Percentiles rank a stretch among this genome's conserved stretches.
These are phyloP conservation scores for Amanita muscaria DNA, from an alignment of 768 basidiomycete species.

Conservation along the genomic window DNA sequence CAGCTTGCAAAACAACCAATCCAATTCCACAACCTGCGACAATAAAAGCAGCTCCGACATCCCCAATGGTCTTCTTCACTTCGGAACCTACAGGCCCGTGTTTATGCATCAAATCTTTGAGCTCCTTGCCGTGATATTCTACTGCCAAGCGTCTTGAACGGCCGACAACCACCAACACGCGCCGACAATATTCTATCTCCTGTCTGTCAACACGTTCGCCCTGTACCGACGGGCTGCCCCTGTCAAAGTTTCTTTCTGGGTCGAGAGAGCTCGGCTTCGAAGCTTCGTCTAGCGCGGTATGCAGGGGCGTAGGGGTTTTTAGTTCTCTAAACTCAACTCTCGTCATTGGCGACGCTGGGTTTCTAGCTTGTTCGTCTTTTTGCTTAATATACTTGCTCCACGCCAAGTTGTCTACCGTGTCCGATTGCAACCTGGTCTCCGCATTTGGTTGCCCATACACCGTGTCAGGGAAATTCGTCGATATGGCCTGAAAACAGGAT, in stretches of 20 bases:
- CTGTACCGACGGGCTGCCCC: slow-evolving; percentile 7
- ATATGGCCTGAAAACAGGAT: neutral
- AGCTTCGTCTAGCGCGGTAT: slow-evolving; percentile 44
- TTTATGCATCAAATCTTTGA: slow-evolving; percentile 53
- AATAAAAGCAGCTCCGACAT: slow-evolving; percentile 73
- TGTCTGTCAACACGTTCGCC: neutral
- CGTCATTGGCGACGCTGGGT: slow-evolving; percentile 27
- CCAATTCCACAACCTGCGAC: slow-evolving; percentile 49
- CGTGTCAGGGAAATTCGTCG: slow-evolving; percentile 49
- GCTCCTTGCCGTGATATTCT: slow-evolving; percentile 64
- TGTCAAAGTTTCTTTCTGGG: neutral
- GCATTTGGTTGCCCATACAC: slow-evolving; percentile 59
- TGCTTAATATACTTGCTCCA: slow-evolving; percentile 39
- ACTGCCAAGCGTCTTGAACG: slow-evolving; percentile 67
- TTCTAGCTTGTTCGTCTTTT: slow-evolving; percentile 2
- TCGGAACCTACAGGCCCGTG: slow-evolving; percentile 49
- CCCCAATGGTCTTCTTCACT: slow-evolving; percentile 77
- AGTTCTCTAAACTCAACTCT: slow-evolving; percentile 58
- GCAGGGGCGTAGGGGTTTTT: slow-evolving; percentile 50
- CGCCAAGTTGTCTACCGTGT: slow-evolving; percentile 73
- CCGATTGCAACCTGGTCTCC: slow-evolving; percentile 62
- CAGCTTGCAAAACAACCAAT: slow-evolving; percentile 62
- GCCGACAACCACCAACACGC: slow-evolving; percentile 60
- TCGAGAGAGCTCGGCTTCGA: neutral
- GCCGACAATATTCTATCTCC: slow-evolving; percentile 7